Evolutionary conservation across 2,329 filamentous ascomycete genomes (phyloP).

Genomic region (Gaeumannomyces sp.): DNA sequence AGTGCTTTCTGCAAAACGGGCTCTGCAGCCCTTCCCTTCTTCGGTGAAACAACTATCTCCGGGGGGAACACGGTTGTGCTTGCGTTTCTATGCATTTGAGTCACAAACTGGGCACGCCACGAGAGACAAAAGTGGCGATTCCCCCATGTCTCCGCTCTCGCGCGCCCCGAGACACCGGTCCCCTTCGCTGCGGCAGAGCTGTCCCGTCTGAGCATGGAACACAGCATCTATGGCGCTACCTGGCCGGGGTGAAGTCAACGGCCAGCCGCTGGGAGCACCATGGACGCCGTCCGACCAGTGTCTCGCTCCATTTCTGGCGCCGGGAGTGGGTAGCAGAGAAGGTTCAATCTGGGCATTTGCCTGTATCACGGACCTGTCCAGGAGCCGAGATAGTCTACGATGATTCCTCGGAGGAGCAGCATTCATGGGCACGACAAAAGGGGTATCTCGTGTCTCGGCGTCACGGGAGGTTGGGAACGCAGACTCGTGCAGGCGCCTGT

Average conservation of each 20-base stretch:
- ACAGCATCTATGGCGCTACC: neutral
- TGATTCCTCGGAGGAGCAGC: neutral
- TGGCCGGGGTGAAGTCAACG: neutral
- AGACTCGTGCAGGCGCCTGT: neutral
- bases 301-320: neutral
- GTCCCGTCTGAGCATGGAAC: neutral
- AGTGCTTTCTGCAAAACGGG: neutral
- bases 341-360: neutral
- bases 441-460: neutral
- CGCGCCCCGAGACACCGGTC: neutral
- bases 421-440: neutral
- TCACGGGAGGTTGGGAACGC: no score
- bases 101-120: neutral
- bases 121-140: neutral
- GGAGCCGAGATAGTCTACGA: neutral
- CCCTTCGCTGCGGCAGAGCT: neutral
- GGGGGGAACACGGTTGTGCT: neutral
- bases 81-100: neutral
- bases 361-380: neutral
- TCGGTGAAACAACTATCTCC: neutral
- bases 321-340: neutral
- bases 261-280: no score
- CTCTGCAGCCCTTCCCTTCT: neutral
- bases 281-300: neutral
- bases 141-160: neutral